Percentiles rank a stretch among this genome's conserved stretches.
phyloP scores from a whole-genome alignment of 768 basidiomycete genomes.

The Auricularia heimuer region DNA sequence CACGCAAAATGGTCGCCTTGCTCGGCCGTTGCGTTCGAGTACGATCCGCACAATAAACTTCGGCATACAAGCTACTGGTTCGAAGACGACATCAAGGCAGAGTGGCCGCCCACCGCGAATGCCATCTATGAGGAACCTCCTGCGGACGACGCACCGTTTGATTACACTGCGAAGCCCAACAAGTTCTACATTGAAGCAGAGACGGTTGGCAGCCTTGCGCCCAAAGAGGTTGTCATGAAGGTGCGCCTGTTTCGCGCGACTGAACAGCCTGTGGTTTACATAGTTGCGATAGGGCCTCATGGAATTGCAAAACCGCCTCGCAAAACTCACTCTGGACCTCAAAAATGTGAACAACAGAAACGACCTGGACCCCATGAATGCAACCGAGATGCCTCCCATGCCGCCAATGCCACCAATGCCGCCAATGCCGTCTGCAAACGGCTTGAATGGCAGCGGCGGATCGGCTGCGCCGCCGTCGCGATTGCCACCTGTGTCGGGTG shows the following conservation, averaged over 20 bases:
- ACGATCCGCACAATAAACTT: constrained; percentile 95
- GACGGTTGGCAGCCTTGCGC: constrained; percentile 80
- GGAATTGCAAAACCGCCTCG: constrained; percentile 72
- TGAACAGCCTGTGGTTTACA: constrained; percentile 3
- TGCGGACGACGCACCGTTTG: constrained; percentile 74
- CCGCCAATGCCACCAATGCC: background rate
- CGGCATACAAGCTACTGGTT: constrained; percentile 95
- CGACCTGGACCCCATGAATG: constrained; percentile 2
- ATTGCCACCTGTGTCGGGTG: too few species aligned
- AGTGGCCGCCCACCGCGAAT: constrained; percentile 91
- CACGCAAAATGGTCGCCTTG: constrained; percentile 99
- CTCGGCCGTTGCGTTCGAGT: constrained; percentile 91
- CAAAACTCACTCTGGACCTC: constrained; percentile 66
- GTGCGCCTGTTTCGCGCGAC: constrained; percentile 25
- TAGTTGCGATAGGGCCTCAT: constrained; percentile 47
- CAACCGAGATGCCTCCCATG: background rate
- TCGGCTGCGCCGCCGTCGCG: too few species aligned
- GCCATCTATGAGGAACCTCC: constrained; percentile 74
- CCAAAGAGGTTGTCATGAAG: constrained; percentile 85
- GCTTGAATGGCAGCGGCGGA: background rate
- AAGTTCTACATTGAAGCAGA: constrained; percentile 95
- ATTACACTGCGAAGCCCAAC: constrained; percentile 77
- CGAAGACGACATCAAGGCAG: constrained; percentile 66
- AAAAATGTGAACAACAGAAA: constrained; percentile 26
- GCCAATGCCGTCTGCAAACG: background rate